Evolutionary conservation across 352 stramenopile species (phyloP).

Genomic region (Pythium biforme): DNA sequence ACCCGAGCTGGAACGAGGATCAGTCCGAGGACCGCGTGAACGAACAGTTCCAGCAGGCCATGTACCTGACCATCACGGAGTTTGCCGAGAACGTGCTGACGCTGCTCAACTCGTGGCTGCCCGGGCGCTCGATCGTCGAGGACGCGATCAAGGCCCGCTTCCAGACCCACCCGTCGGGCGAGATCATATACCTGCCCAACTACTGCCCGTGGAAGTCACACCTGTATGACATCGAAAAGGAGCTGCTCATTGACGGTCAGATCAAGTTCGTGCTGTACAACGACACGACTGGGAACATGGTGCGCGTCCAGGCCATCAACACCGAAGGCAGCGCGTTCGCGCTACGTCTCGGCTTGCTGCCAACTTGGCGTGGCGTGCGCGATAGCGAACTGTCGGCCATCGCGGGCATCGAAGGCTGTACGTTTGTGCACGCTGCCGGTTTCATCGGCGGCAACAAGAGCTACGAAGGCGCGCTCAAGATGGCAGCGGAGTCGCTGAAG

Average conservation of each 20-base stretch:
- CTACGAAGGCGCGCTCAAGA: constrained; percentile 93
- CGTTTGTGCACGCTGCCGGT: constrained; percentile 97
- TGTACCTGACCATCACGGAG: constrained; percentile 93
- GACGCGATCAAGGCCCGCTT: constrained; percentile 84
- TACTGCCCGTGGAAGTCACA: constrained; percentile 96
- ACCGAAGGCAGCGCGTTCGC: constrained; percentile 92
- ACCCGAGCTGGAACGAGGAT: constrained; percentile 97
- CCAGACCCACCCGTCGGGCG: constrained; percentile 88
- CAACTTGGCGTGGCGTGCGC: constrained; percentile 93
- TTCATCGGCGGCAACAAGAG: constrained; percentile 99
- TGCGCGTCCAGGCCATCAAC: constrained; percentile 96
- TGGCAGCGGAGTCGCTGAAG: constrained; percentile 85
- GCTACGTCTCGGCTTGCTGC: constrained; percentile 89
- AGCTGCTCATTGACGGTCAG: constrained; percentile 79
- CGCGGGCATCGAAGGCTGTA: constrained; percentile 91
- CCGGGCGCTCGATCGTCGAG: constrained; percentile 92
- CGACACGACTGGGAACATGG: constrained; percentile 92
- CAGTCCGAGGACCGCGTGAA: constrained; percentile 75
- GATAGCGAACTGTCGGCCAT: constrained; percentile 90
- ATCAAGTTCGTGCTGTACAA: constrained; percentile 98
- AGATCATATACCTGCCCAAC: constrained; percentile 92
- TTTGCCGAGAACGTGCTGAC: constrained; percentile 91
- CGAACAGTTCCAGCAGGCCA: constrained; percentile 93
- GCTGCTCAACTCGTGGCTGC: constrained; percentile 94
- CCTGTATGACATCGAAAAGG: constrained; percentile 95